Base-by-base conservation (phyloP, 2,329 filamentous ascomycete species). In the Didymella lethalis region DNA sequence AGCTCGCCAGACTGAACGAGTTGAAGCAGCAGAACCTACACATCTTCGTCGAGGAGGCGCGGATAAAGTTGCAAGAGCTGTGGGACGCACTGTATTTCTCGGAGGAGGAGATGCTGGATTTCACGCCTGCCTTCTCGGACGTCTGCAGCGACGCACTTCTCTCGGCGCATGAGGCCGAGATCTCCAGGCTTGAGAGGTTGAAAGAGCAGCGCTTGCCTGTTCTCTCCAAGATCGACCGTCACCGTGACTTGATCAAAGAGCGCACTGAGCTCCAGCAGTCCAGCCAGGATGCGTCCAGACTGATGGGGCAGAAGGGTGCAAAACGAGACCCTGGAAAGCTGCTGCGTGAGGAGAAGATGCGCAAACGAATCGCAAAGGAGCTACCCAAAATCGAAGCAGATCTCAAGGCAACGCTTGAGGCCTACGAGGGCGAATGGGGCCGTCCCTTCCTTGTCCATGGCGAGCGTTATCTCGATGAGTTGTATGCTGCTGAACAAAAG, bases 21-120 rank as follows among this genome's bases (percentile, higher is more conserved):
- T 84, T 98, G 58, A 99, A 99, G 82, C 86, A 90, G 69, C 92
- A 99, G 75, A 97, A 99, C 71, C 83, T 99, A 63, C 93, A 97
- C 74, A 79, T 98, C 4, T 99, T 99, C 71, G 92, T 99, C 11
- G 95, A 98, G 75, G 95, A 99, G 80, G 90, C 94, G 20, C 87
- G 96, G 40, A 91, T 88, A 79, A 92, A 91, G 74, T 84, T 99
- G 11, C 94, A 98, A 77, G 93, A 96, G 72, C 86, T 99, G 0
- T 99, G 96, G 95, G 95, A 99, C 74, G 84, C 87, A 0, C 81
- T 99, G 1, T 98, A 95, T 81, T 93, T 96, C 73, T 97, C 92
- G 0, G 95, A 99, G 75, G 95, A 99, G 71, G 95, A 99, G 80
- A 98, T 98, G 93, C 86, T 98, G 56, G 93, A 97, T 67, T 99